Conservation (phyloP, 305 asterid genomes). For the Rubia peregrina region DNA sequence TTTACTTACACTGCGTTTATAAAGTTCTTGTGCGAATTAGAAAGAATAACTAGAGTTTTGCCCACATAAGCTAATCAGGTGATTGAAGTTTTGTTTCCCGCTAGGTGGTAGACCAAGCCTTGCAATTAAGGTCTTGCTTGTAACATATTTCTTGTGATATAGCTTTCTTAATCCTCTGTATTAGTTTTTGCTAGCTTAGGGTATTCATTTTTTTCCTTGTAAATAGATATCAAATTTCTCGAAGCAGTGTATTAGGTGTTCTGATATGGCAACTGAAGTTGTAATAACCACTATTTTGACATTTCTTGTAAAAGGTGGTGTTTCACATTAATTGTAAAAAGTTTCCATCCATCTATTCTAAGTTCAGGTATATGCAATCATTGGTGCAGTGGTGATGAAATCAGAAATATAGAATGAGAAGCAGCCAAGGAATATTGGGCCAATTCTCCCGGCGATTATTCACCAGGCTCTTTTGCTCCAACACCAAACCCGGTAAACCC, state of each 20-base stretch:
- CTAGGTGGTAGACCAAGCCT: slow-evolving; percentile 9
- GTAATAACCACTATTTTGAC: too few species aligned
- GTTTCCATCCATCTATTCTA: too few species aligned
- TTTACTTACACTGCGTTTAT: slow-evolving; percentile 65
- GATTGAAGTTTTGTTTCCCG: background rate
- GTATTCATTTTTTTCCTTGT: slow-evolving; percentile 9
- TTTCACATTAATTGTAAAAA: too few species aligned
- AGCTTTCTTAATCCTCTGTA: background rate
- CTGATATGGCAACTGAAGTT: too few species aligned
- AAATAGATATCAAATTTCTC: slow-evolving; percentile 12
- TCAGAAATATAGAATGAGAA: slow-evolving; percentile 21
- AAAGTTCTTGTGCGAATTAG: slow-evolving; percentile 51
- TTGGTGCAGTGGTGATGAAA: background rate
- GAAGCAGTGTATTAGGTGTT: slow-evolving; percentile 13
- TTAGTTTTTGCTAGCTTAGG: background rate
- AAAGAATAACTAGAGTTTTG: slow-evolving; percentile 22
- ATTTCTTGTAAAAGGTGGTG: too few species aligned
- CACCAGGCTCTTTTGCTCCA: slow-evolving; percentile 34
- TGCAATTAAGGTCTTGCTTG: slow-evolving; percentile 20
- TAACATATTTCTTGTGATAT: slow-evolving; percentile 8
- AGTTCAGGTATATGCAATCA: too few species aligned
- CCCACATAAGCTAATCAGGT: background rate
- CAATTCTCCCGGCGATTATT: slow-evolving; percentile 16
- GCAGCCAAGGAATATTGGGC: slow-evolving; percentile 32
- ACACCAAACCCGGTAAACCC: slow-evolving; percentile 21